phyloP scores from a whole-genome alignment of 1,284 basidiomycete genomes.

The Pascua guehoae region DNA sequence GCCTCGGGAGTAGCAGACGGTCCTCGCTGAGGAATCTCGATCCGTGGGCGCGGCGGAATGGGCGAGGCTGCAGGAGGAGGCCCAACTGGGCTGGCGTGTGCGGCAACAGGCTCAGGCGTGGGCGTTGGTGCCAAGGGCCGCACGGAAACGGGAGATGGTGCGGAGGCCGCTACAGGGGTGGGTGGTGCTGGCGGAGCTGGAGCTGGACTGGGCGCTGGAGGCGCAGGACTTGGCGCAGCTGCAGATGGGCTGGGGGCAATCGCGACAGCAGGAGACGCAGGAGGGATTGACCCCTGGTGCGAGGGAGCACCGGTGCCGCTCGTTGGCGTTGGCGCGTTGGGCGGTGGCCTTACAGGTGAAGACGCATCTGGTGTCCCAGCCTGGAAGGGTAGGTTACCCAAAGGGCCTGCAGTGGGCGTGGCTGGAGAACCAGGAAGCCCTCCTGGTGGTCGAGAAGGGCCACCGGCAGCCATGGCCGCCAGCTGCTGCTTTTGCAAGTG shows the following conservation, averaged over 20 bases:
- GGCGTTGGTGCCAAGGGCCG: background rate
- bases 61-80: background rate
- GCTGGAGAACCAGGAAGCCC: background rate
- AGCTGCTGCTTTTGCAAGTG: slow-evolving; percentile 15
- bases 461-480: background rate
- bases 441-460: background rate
- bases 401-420: background rate
- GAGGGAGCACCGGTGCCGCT: background rate
- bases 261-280: background rate
- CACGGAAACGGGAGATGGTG: background rate
- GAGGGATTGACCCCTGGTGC: background rate
- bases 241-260: background rate
- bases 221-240: background rate
- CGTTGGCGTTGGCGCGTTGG: background rate
- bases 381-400: no score
- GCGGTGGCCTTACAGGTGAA: no score
- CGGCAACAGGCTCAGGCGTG: background rate
- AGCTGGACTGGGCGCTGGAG: slow-evolving; percentile 1
- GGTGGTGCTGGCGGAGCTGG: background rate
- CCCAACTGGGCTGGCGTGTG: background rate
- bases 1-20: background rate
- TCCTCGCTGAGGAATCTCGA: background rate
- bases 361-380: no score
- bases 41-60: no score
- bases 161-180: background rate